Conservation (phyloP, 1,284 basidiomycete genomes). For the Ganoderma sinense region DNA sequence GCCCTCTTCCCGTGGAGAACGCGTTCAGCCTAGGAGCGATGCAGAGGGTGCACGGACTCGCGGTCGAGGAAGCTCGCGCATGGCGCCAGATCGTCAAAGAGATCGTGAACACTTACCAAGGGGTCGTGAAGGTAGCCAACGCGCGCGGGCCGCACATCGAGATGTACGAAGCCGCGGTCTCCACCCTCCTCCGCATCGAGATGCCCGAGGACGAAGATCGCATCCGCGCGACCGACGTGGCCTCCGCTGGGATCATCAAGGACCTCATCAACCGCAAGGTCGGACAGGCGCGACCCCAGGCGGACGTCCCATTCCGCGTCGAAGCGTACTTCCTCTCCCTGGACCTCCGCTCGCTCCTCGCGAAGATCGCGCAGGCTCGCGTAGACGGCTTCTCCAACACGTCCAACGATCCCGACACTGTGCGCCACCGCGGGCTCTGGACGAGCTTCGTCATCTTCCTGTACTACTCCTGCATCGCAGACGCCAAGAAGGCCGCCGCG, state of each 20-base stretch:
- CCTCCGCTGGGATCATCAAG: constrained; percentile 54
- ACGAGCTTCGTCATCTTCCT: constrained; percentile 48
- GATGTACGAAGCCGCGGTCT: constrained; percentile 61
- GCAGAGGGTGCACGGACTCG: constrained; percentile 24
- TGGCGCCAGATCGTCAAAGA: constrained; percentile 48
- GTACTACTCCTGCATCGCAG: constrained; percentile 48
- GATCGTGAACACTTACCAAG: constrained; percentile 46
- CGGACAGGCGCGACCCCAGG: constrained; percentile 61
- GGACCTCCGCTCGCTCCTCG: constrained; percentile 52
- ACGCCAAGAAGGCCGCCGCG: constrained; percentile 50
- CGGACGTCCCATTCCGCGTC: constrained; percentile 59
- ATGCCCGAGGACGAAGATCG: constrained; percentile 46
- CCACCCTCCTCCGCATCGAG: constrained; percentile 57
- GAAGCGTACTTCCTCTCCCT: constrained; percentile 61
- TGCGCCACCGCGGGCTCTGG: constrained; percentile 41
- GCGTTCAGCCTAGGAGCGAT: constrained; percentile 17
- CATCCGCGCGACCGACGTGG: constrained; percentile 39
- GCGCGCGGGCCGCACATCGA: constrained; percentile 57
- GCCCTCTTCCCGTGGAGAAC: constrained; percentile 15
- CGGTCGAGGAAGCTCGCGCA: constrained; percentile 35
- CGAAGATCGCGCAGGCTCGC: constrained; percentile 36
- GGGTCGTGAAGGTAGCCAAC: constrained; percentile 45
- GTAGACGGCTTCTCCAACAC: constrained; percentile 19
- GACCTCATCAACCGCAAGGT: constrained; percentile 52
- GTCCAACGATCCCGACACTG: constrained; percentile 1